phyloP scores from a whole-genome alignment of 352 stramenopile species.

The Phytophthora palmivora region DNA sequence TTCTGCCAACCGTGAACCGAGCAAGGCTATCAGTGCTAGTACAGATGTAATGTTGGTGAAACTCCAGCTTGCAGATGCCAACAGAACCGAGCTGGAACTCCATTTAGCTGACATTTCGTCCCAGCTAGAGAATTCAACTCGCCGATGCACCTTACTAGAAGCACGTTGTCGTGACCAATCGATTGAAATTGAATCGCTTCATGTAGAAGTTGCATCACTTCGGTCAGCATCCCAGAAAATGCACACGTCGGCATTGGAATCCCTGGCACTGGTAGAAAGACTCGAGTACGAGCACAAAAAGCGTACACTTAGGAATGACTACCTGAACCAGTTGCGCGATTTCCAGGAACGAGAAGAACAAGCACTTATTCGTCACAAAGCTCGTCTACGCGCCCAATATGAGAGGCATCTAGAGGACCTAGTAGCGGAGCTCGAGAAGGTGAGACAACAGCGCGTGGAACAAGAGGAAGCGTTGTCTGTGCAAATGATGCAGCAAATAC shows the following conservation, averaged over 20 bases:
- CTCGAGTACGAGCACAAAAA: slow-evolving; percentile 85
- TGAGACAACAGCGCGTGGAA: slow-evolving; percentile 60
- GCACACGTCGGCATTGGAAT: slow-evolving; percentile 62
- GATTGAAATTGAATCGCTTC: slow-evolving; percentile 57
- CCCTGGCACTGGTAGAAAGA: slow-evolving; percentile 53
- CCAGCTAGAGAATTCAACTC: slow-evolving; percentile 54
- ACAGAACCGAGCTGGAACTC: slow-evolving; percentile 55
- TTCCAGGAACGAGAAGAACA: slow-evolving; percentile 80
- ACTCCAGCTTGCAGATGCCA: slow-evolving; percentile 64
- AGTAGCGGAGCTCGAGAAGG: slow-evolving; percentile 61
- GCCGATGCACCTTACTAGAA: slow-evolving; percentile 49
- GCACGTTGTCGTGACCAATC: slow-evolving; percentile 56
- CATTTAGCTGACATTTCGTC: slow-evolving; percentile 59
- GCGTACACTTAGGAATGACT: slow-evolving; percentile 64
- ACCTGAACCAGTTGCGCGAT: slow-evolving; percentile 62
- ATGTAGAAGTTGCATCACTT: slow-evolving; percentile 61
- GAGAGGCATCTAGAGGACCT: slow-evolving; percentile 74
- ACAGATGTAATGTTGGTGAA: slow-evolving; percentile 68
- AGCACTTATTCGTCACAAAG: slow-evolving; percentile 68
- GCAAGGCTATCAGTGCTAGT: slow-evolving; percentile 17
- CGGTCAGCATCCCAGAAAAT: slow-evolving; percentile 53
- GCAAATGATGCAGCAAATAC: slow-evolving; percentile 62
- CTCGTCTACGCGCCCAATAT: slow-evolving; percentile 64
- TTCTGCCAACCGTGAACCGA: slow-evolving; percentile 19
- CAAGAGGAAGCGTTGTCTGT: slow-evolving; percentile 61